Evolutionary conservation across 2,329 filamentous ascomycete species (phyloP).

Genomic region (Penicillium hordei): DNA sequence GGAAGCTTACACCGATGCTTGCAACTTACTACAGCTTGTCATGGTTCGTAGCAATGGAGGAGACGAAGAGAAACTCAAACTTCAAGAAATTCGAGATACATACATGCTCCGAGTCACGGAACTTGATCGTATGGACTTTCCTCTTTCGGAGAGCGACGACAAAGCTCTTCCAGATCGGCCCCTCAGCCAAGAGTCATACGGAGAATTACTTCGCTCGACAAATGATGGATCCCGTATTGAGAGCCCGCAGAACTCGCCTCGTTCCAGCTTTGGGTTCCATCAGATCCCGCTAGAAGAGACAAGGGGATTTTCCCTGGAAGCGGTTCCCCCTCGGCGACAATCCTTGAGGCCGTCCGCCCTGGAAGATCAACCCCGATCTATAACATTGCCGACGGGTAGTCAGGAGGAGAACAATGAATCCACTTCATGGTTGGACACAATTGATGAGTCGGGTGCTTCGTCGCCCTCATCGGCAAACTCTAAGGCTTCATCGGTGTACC

Average conservation of each 20-base stretch:
- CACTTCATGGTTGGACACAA: conserved; percentile 91
- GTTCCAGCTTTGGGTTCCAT: conserved; percentile 48
- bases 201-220: conserved; percentile 43
- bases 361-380: conserved; percentile 27
- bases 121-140: conserved; percentile 66
- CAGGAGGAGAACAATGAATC: conserved; percentile 71
- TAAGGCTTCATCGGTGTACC: conserved; percentile 67
- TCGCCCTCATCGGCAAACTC: conserved; percentile 78
- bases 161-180: conserved; percentile 76
- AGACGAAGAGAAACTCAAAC: conserved; percentile 77
- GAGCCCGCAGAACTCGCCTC: conserved; percentile 45
- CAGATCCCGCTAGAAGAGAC: conserved; percentile 26
- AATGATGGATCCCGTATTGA: conserved; percentile 30
- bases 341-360: conserved; percentile 40
- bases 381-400: background rate
- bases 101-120: conserved; percentile 90
- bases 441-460: conserved; percentile 84
- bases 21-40: conserved; percentile 81
- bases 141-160: conserved; percentile 53
- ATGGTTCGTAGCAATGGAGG: conserved; percentile 79
- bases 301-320: conserved; percentile 27
- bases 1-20: conserved; percentile 88
- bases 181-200: conserved; percentile 58
- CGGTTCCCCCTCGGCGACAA: conserved; percentile 39
- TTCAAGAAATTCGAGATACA: conserved; percentile 88